A percentile compares a stretch with the other conserved stretches of the same genome.
These are phyloP conservation scores for Polymyxa betae DNA, from an alignment of 208 protist species.

Conservation along the genomic window DNA sequence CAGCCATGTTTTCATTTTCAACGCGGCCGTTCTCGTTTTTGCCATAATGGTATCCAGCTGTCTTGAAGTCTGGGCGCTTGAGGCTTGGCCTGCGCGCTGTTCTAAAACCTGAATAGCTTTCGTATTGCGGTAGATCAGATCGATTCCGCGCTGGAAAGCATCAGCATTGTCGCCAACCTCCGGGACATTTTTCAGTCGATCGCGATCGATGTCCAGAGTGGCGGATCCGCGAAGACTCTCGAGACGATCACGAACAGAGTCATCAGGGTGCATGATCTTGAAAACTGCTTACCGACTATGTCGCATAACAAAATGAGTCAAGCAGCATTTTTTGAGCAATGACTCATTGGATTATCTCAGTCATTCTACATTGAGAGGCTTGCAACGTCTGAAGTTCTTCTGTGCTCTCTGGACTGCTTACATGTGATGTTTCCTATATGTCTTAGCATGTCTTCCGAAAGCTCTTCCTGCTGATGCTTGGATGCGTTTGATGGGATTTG, in stretches of 20 bases:
- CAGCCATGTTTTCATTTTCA: slow-evolving; percentile 43
- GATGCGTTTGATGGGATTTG: too few species aligned
- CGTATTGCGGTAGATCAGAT: slow-evolving; percentile 26
- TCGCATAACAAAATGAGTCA: too few species aligned
- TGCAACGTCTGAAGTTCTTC: too few species aligned
- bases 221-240: background rate
- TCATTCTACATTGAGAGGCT: too few species aligned
- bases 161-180: background rate
- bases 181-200: background rate
- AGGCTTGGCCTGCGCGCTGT: background rate
- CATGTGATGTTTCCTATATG: too few species aligned
- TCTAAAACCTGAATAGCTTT: background rate
- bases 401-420: too few species aligned
- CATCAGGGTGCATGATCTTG: too few species aligned
- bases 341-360: too few species aligned
- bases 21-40: slow-evolving; percentile 26
- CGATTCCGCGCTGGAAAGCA: slow-evolving; percentile 11
- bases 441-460: too few species aligned
- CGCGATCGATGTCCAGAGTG: background rate
- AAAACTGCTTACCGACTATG: too few species aligned
- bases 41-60: slow-evolving; percentile 46
- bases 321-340: too few species aligned
- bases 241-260: background rate
- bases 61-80: background rate
- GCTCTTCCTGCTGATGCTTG: too few species aligned